These are phyloP conservation scores for Hibiscus trionum DNA, from an alignment of 345 rosid genomes.

Conservation along the genomic window DNA sequence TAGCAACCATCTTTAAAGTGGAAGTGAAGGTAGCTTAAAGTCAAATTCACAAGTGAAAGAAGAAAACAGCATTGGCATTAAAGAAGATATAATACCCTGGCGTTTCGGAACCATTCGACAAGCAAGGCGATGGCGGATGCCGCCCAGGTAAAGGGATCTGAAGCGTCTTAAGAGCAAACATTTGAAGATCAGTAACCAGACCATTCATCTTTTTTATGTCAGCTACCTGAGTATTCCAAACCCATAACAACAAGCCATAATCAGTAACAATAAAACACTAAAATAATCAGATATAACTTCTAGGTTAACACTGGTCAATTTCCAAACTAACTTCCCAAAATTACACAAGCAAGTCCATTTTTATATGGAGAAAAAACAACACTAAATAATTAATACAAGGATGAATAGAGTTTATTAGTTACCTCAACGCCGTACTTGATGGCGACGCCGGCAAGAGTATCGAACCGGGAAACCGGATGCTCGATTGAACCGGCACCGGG, in stretches of 20 bases:
- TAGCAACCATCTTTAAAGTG: neutral
- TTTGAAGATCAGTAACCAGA: conserved; percentile 76
- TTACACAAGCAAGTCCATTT: too few relatives aligned
- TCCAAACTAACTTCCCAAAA: too few relatives aligned
- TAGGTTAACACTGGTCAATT: too few relatives aligned
- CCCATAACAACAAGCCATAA: neutral
- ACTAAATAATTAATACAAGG: neutral
- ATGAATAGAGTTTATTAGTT: neutral
- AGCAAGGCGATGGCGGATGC: conserved; percentile 73
- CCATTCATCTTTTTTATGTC: conserved; percentile 82
- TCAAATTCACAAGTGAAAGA: neutral
- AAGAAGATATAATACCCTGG: conserved; percentile 32
- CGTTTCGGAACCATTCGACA: conserved; percentile 34
- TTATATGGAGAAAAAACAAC: neutral
- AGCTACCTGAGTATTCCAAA: conserved; percentile 47
- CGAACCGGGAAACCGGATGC: conserved; percentile 66
- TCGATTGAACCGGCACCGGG: conserved; percentile 40
- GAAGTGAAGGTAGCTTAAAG: neutral
- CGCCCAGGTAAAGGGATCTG: conserved; percentile 83
- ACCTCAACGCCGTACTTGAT: conserved; percentile 96
- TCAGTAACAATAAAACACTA: neutral
- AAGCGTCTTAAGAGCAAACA: conserved; percentile 77
- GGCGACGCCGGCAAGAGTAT: conserved; percentile 93
- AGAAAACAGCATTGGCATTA: neutral
- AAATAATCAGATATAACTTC: neutral